Evolutionary conservation across 768 basidiomycete species (phyloP), one percentile per base, ranked within the genome.

Genomic region (Tubosaeta sp.): DNA sequence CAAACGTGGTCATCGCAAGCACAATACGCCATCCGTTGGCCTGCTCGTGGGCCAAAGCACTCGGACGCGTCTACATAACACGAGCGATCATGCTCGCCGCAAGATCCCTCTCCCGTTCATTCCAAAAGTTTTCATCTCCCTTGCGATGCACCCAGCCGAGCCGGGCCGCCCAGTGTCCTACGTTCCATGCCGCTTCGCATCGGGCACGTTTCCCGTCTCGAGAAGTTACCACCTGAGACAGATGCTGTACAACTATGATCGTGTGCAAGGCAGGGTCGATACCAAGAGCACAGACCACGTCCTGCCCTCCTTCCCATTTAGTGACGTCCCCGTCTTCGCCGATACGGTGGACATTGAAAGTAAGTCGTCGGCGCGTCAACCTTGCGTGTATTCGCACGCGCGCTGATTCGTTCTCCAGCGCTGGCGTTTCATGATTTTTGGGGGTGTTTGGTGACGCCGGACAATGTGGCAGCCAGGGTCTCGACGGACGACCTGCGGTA

Each of bases 301-400:
- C 51, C 58, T 78, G 30, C 67, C 67, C 51, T 56, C 59, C 13
- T 61, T 67, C 46, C 67, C 66, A 0, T 69, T 65, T 60, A 55
- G 36, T 44, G 59, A 67, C 12, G 59, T 58, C 14, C 58, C 57
- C 41, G 42, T 67, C 14, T 69, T 56, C 21, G 75, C 71, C 7
- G 67, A 77, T 49, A 76, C 76, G 6, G 56, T 74, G 13, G 64
- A 80, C 56, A 70, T 75, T 25, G 61, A 72, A 59, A 66, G 79
- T 79, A 63, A 48, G 75, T 65, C 40, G 40, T 22, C 11, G 36
- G 19, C 36, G 36, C 36, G 36, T 21, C 36, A 38, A 21, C 36
- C 36, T 21, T 21, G 18, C 19, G 36, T 27, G 18, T 38, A 21
- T 38, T 38, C 36, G 12, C 53, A 41, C 39, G 22, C 24, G 3